Base-by-base conservation (phyloP, 495 filamentous ascomycete species). In the Daldinia concentrica region DNA sequence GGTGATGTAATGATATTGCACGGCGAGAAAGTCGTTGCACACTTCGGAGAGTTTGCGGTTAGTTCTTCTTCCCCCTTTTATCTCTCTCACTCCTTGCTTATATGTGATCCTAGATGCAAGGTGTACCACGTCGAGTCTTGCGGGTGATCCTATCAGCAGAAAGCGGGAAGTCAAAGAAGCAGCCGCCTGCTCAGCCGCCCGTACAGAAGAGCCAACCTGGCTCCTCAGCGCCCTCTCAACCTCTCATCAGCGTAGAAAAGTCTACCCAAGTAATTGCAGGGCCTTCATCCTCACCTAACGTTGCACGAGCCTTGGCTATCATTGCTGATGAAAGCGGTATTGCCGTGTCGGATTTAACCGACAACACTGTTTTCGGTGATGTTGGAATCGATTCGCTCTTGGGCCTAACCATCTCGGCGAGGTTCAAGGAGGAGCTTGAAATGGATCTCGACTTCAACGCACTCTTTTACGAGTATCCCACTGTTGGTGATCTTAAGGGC, bases 391-490 rank as follows among this genome's bases (percentile, higher is more conserved):
- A 54, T 54, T 54, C 50, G 8, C 50, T 54, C 9, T 11, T 54
- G 14, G 50, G 50, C 6, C 14, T 54, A 29, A 54, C 50, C 5
- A 54, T 54, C 50, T 54, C 50, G 4, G 50, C 50, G 5, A 24
- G 50, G 1, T 54, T 54, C 14, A 54, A 54, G 50, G 50, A 54
- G 5, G 50, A 54, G 26, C 50, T 54, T 17, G 50, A 54, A 1
- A 54, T 54, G 50, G 50, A 54, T 29, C 50, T 54, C 26, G 50
- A 54, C 26, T 54, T 54, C 26, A 54, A 54, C 50, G 50, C 50
- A 4, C 50, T 54, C 12, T 54, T 54, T 4, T 54, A 54, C 27
- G 50, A 54, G 14, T 54, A 54, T 17, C 50, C 50, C 50, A 54
- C 24, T 4, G 26, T 54, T 30, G 50, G 50, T 0, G 50, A 54